Evolutionary conservation across 2,329 filamentous ascomycete species (phyloP), one percentile per base, ranked within the genome.

Genomic region (Botrytis tulipae): DNA sequence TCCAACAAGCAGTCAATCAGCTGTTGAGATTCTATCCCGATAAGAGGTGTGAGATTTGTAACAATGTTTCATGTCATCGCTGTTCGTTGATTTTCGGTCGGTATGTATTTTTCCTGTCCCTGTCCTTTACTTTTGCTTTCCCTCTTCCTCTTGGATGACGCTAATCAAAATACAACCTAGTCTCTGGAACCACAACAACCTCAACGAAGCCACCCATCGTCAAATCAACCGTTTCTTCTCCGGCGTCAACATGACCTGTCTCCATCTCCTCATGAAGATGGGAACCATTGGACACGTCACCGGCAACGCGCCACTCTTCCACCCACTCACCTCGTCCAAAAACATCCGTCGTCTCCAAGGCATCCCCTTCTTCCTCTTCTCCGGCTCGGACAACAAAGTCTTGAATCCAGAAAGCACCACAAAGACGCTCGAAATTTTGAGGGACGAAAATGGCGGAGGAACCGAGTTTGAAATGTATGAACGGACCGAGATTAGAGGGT

Each of bases 181-280:
- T 42, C 79, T 83, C 81, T 92, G 89, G 89, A 89, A 86, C 78
- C 90, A 92, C 80, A 79, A 77, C 5, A 91, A 92, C 79, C 85
- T 92, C 44, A 91, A 91, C 82, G 87, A 88, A 81, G 88, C 86
- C 4, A 92, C 90, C 3, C 90, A 92, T 80, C 82, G 85, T 0
- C 86, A 90, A 78, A 86, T 91, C 65, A 85, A 89, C 79, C 84
- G 86, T 46, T 89, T 91, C 81, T 87, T 92, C 73, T 87, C 87
- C 76, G 90, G 90, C 71, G 86, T 89, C 71, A 88, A 87, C 79
- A 90, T 90, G 87, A 85, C 83, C 1, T 82, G 87, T 74, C 83
- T 91, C 68, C 80, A 84, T 51, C 82, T 89, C 73, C 84, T 91
- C 18, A 89, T 90, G 84, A 82, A 82, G 51, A 86, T 88, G 82